Conservation (phyloP, 2,329 filamentous ascomycete species). For the Ophiocordyceps sinensis region DNA sequence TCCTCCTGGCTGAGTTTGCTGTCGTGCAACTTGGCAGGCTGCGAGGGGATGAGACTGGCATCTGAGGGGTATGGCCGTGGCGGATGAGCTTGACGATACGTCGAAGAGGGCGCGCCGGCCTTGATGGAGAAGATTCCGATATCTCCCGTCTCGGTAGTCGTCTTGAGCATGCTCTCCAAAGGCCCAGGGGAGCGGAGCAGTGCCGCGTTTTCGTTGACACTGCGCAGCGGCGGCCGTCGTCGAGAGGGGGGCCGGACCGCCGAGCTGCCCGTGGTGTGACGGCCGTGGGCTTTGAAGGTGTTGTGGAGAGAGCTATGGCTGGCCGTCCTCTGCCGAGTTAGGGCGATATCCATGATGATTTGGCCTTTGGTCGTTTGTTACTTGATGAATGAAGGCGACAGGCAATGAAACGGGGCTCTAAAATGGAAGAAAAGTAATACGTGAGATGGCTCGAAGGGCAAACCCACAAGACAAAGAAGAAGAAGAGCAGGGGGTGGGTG, state of each 20-base stretch:
- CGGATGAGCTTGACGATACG: slow-evolving; percentile 14
- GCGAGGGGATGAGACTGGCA: slow-evolving; percentile 10
- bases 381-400: not conserved
- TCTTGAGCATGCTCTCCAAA: slow-evolving; percentile 51
- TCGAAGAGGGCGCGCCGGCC: slow-evolving; percentile 13
- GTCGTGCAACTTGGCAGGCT: slow-evolving; percentile 15
- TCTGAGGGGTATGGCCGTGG: slow-evolving; percentile 16
- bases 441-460: too few species aligned
- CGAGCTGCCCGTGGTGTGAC: slow-evolving; percentile 4
- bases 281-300: slow-evolving; percentile 14
- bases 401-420: not conserved
- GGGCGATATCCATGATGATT: slow-evolving; percentile 15
- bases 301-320: slow-evolving; percentile 25
- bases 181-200: slow-evolving; percentile 35
- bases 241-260: slow-evolving; percentile 11
- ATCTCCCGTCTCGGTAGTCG: slow-evolving; percentile 51
- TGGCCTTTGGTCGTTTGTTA: not conserved
- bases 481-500: too few species aligned
- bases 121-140: slow-evolving; percentile 45
- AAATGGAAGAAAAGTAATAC: slow-evolving; percentile 2
- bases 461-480: too few species aligned
- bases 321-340: slow-evolving; percentile 16
- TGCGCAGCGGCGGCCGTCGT: slow-evolving; percentile 27
- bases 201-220: slow-evolving; percentile 26
- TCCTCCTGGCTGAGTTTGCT: slow-evolving; percentile 23